Base-by-base conservation (phyloP, 768 basidiomycete genomes). In the Trametes cinnabarina region DNA sequence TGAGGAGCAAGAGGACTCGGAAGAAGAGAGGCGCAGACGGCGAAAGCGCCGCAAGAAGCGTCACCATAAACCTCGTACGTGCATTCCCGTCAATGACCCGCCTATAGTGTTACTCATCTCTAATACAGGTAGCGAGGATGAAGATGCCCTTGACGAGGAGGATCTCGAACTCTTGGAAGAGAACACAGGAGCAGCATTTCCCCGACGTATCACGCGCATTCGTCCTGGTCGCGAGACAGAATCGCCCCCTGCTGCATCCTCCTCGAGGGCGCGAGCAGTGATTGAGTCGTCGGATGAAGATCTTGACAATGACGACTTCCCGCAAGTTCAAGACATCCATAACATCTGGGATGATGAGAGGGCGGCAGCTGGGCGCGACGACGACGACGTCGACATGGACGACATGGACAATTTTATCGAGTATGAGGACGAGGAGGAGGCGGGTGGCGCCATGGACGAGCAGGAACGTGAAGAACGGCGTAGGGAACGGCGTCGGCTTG, bases 301-400 rank as follows among this genome's bases (percentile, higher is more conserved):
- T 69, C 75, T 89, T 15, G 81, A 80, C 25, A 73, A 76, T 39
- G 77, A 78, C 22, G 86, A 86, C 39, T 79, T 79, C 26, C 82
- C 77, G 2, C 73, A 80, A 44, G 79, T 80, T 22, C 82, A 80
- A 65, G 82, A 83, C 30, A 84, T 84, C 55, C 85, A 87, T 67
- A 83, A 71, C 63, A 88, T 94, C 55, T 98, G 94, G 87, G 92
- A 95, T 63, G 94, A 94, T 66, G 86, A 88, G 66, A 69, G 78
- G 70, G 69, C 65, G 34, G 77, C 71, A 5, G 79, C 69, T 42
- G 72, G 74, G 22, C 68, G 75, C 46, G 80, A 80, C 39, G 81
- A 82, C 60, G 87, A 89, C 10, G 76, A 75, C 41, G 65, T 60
- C 50, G 89, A 87, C 51, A 84, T 90, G 58, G 91, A 90, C 66